Conservation (phyloP, 1,139 yeast species). For the Yamadazyma diospyri region DNA sequence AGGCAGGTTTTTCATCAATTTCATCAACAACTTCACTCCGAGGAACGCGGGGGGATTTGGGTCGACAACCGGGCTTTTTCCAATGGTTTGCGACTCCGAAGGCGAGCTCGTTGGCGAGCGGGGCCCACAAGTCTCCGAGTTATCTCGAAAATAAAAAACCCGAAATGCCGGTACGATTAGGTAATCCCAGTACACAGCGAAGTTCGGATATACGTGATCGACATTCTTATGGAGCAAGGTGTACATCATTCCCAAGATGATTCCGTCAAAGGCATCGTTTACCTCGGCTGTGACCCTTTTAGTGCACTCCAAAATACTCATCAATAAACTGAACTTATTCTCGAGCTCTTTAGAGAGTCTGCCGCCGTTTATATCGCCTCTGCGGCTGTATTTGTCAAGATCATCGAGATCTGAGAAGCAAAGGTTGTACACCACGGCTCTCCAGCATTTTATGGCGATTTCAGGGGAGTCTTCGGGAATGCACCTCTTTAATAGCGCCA, state of each 20-base stretch:
- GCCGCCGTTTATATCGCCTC: slow-evolving; percentile 6
- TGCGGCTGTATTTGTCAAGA: slow-evolving; percentile 8
- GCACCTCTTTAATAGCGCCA: slow-evolving; percentile 31
- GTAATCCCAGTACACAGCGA: slow-evolving; percentile 39
- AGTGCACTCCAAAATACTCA: slow-evolving; percentile 16
- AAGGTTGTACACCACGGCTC: slow-evolving; percentile 32
- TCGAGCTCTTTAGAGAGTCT: slow-evolving; percentile 7
- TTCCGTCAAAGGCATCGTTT: slow-evolving; percentile 25
- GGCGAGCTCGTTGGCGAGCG: no score
- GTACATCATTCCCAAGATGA: slow-evolving; percentile 32
- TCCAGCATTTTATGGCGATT: slow-evolving; percentile 35
- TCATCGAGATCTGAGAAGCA: slow-evolving; percentile 32
- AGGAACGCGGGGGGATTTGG: background rate
- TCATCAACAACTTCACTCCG: slow-evolving; percentile 20
- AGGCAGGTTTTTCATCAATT: slow-evolving; percentile 24
- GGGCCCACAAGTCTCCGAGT: no score
- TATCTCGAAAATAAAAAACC: slow-evolving; percentile 28
- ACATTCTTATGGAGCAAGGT: slow-evolving; percentile 22
- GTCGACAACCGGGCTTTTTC: no score
- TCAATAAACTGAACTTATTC: slow-evolving; percentile 7
- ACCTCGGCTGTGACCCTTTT: background rate
- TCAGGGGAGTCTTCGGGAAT: slow-evolving; percentile 22
- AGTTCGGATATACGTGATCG: slow-evolving; percentile 19
- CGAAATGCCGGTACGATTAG: slow-evolving; percentile 30
- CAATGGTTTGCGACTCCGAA: no score